Evolutionary conservation across 441 rosid genomes (phyloP), one percentile per base, ranked within the genome.

Genomic region (Populus hybrid): DNA sequence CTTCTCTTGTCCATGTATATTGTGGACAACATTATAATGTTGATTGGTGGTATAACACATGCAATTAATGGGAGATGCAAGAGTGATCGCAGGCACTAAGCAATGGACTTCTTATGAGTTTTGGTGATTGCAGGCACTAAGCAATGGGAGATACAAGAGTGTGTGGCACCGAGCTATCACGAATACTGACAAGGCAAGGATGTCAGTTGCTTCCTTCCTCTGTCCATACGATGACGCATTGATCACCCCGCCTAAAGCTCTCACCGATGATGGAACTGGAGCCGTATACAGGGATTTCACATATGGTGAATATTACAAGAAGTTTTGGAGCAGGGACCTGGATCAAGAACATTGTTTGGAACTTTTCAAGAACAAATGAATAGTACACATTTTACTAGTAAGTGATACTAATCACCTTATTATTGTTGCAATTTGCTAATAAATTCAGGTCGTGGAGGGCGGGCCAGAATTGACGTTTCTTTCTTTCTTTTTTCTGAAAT

Each of bases 111-210:
- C 69, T 66, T 23, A 66, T 3, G 12, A 66, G 69, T 66, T 0
- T 26, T 5, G 0, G 20, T 74, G 40, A 1, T 21, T 80, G 23
- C 71, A 84, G 89, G 88, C 79, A 38, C 24, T 86, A 5, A 88
- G 88, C 79, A 90, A 90, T 70, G 90, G 84, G 66, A 65, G 75
- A 54, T 90, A 86, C 80, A 88, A 82, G 73, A 90, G 91, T 63
- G 86, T 88, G 69, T 80, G 87, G 67, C 91, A 90, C 73, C 74
- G 93, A 40, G 91, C 89, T 2, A 50, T 85, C 54, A 88, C 86
- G 68, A 90, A 90, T 38, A n/a, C 77, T 50, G 78, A 77, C 36
- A 80, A 61, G 82, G 85, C 86, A 50, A 80, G 90, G 65, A 85
- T 90, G 73, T 88, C 91, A 5, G 70, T 88, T 46, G 87, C 89